Evolutionary conservation across 257 asterid genomes (phyloP), one percentile per base, ranked within the genome.

Genomic region (Solanum peruvianum): DNA sequence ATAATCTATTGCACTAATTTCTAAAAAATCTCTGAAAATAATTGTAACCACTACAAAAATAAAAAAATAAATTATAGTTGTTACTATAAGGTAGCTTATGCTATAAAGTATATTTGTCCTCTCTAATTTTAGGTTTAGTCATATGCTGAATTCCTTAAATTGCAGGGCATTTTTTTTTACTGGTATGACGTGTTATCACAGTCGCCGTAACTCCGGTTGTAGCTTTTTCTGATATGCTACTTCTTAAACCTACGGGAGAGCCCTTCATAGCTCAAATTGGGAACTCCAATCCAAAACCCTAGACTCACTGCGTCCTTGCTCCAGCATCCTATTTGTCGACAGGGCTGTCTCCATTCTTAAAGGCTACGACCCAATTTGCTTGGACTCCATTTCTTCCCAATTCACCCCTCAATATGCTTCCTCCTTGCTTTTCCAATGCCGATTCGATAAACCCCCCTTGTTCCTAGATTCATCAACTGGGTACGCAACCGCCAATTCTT

Each of bases 321-420:
- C 92, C 85, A 93, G 90, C 88, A 76, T 89, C 70, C 25, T 87
- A 75, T 87, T 94, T 62, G 92, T 92, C 85, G 88, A 89, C 84
- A 91, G 88, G 89, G 94, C 93, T 87, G 76, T 94, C 58, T 84
- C 97, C 69, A 90, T 93, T 67, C 96, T 95, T 90, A 90, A 92
- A 83, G 89, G 85, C 87, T 92, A 91, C 86, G 89, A 88, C 92
- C 92, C 90, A 20, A 90, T 90, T 16, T 89, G 81, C 35, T 96
- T 95, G 58, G 89, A 90, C 88, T 91, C 94, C 42, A 66, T 96
- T 37, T 73, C 90, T 31, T 71, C 96, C 88, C 90, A 90, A n/a
- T 94, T 96, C 45, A 93, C 97, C 75, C 96, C 98, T 86, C 91
- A 89, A 73, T 85, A 94, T 76, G 92, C 98, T 88, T 82, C 99